Conservation (phyloP, 1,139 yeast species). For the Hemisphaericaspora xylofermentans region DNA sequence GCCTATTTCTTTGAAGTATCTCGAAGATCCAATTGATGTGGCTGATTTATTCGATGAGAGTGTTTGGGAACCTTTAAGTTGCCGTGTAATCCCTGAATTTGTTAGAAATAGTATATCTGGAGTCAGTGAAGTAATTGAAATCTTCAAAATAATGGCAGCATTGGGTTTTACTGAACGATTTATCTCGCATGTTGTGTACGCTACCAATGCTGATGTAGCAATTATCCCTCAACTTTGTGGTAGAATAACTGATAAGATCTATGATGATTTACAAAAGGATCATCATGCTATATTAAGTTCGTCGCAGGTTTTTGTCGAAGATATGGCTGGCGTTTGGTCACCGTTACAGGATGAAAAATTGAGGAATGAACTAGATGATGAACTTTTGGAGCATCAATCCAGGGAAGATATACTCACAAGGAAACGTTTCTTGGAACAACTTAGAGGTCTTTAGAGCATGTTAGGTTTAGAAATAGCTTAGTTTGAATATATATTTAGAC, state of each 20-base stretch:
- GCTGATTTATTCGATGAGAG: slow-evolving; percentile 5
- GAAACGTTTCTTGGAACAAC: slow-evolving; percentile 19
- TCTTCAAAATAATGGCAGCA: slow-evolving; percentile 19
- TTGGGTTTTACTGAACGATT: slow-evolving; percentile 27
- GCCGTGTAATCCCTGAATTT: background rate
- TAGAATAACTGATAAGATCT: slow-evolving; percentile 1
- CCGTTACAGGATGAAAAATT: slow-evolving; percentile 23
- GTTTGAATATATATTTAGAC: too few relatives aligned
- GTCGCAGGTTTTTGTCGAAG: slow-evolving; percentile 1
- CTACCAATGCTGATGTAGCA: slow-evolving; percentile 23
- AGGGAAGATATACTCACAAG: slow-evolving; percentile 21
- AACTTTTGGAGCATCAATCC: slow-evolving; percentile 22
- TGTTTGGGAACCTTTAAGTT: slow-evolving; percentile 8
- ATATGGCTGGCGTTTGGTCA: slow-evolving; percentile 28
- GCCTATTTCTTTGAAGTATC: slow-evolving; percentile 9
- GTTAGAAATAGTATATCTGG: slow-evolving; percentile 5
- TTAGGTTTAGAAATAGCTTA: too few relatives aligned
- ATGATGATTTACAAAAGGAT: background rate
- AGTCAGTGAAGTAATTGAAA: slow-evolving; percentile 7
- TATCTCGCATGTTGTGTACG: slow-evolving; percentile 28
- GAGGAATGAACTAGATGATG: slow-evolving; percentile 15
- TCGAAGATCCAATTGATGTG: slow-evolving; percentile 7
- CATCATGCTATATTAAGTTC: background rate
- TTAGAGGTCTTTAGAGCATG: background rate
- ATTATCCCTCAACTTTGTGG: slow-evolving; percentile 4